These are phyloP conservation scores for Rhodamnia rubescens DNA, from an alignment of 345 rosid genomes.

Conservation along the genomic window DNA sequence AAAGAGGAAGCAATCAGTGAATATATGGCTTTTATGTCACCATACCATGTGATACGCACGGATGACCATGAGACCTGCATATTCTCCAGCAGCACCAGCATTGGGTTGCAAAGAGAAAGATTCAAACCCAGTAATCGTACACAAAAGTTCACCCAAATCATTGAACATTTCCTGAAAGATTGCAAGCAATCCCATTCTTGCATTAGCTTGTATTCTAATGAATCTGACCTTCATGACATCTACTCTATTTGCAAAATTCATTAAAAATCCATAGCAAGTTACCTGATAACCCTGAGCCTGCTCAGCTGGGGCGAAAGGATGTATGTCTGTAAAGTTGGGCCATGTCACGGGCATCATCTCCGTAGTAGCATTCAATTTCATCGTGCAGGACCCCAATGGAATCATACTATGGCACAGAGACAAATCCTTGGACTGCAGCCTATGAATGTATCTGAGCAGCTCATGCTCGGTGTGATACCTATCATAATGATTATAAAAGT, in stretches of 20 bases:
- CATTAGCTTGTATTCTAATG: not conserved
- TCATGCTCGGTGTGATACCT: conserved; percentile 97
- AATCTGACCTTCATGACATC: not conserved
- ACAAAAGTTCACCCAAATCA: conserved; percentile 70
- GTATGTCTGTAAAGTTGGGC: conserved; percentile 80
- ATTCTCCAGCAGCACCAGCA: conserved; percentile 98
- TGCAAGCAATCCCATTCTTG: not conserved
- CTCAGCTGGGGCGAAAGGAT: conserved; percentile 80
- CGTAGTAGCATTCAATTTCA: conserved; percentile 94
- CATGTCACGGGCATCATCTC: conserved; percentile 99
- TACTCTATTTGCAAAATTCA: not conserved
- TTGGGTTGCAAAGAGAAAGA: conserved; percentile 99
- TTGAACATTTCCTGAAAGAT: conserved; percentile 81
- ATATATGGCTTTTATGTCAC: not conserved
- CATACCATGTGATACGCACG: conserved; percentile 91
- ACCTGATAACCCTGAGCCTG: conserved; percentile 94
- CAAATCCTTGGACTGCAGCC: conserved; percentile 79
- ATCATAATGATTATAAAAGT: conserved; percentile 8
- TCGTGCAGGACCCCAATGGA: conserved; percentile 96
- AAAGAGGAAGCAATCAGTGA: not conserved
- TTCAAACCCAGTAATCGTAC: conserved; percentile 91
- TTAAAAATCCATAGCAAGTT: not conserved
- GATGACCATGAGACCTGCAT: conserved; percentile 99
- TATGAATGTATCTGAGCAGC: conserved; percentile 73
- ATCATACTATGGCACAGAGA: conserved; percentile 99